A percentile compares a stretch with the other conserved stretches of the same genome.
Conservation (phyloP, 2,329 filamentous ascomycete genomes). For the Phoma herbarum region DNA sequence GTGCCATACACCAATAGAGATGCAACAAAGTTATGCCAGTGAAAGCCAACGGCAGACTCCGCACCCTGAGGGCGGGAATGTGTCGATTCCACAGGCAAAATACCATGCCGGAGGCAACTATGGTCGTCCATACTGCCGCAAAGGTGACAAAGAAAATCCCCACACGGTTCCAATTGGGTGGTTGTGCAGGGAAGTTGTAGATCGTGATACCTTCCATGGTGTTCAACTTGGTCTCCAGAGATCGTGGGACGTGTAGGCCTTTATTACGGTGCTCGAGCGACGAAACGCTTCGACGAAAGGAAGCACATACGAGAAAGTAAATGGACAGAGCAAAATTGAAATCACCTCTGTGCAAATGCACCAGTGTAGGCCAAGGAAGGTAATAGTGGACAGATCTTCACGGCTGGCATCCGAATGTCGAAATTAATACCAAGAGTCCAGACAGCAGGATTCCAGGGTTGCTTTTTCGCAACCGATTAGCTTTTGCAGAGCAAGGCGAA, state of each 20-base stretch:
- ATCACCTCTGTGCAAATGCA: conserved; percentile 5
- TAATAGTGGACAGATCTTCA: background rate
- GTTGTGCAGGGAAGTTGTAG: conserved; percentile 27
- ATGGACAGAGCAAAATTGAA: background rate
- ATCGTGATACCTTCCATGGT: conserved; percentile 23
- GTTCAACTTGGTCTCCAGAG: background rate
- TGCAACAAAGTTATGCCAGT: conserved; percentile 27
- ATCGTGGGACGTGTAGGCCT: background rate
- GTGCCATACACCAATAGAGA: conserved; percentile 30
- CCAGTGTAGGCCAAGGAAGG: background rate
- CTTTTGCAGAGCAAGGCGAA: conserved; percentile 5
- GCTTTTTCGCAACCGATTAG: background rate
- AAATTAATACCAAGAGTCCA: conserved; percentile 2
- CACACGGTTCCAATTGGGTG: conserved; percentile 25
- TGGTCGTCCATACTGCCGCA: conserved; percentile 26
- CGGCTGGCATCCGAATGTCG: background rate
- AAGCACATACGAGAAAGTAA: background rate
- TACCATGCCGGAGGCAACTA: conserved; percentile 25
- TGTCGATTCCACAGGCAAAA: conserved; percentile 30
- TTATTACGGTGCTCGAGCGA: background rate
- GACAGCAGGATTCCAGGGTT: background rate
- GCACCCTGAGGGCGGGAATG: conserved; percentile 26
- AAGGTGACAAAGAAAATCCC: conserved; percentile 29
- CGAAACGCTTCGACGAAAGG: background rate
- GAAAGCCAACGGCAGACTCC: conserved; percentile 26